phyloP scores from a whole-genome alignment of 192 early-diverging fungal genomes.

The Coemansia sp. region DNA sequence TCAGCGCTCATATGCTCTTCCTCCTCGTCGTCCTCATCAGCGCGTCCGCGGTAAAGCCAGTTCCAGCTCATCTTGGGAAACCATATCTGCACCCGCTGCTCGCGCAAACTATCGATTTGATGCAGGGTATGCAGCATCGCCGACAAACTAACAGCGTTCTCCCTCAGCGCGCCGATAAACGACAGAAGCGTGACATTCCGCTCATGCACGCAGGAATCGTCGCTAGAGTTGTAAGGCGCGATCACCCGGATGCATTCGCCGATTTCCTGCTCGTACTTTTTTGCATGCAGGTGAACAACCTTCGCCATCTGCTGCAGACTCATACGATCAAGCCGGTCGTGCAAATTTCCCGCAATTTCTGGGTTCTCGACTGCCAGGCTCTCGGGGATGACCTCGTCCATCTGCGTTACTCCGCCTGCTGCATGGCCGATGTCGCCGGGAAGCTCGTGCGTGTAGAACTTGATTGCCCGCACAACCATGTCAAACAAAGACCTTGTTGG shows the following conservation, averaged over 20 bases:
- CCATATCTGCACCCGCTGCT: slow-evolving; percentile 27
- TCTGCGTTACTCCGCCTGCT: not conserved
- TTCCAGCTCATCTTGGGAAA: slow-evolving; percentile 33
- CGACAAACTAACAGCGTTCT: slow-evolving; percentile 30
- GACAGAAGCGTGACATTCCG: slow-evolving; percentile 32
- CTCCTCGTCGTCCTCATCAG: slow-evolving; percentile 22
- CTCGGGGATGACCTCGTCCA: not conserved
- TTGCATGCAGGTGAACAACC: slow-evolving; percentile 18
- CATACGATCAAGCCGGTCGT: slow-evolving; percentile 12
- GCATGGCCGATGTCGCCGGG: not conserved
- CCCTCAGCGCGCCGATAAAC: slow-evolving; percentile 39
- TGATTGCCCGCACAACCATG: slow-evolving; percentile 14
- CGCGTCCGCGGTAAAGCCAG: slow-evolving; percentile 28
- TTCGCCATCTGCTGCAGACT: slow-evolving; percentile 23
- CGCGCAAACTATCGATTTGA: slow-evolving; percentile 16
- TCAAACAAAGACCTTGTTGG: slow-evolving; percentile 31
- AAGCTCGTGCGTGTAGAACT: not conserved
- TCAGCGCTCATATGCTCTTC: slow-evolving; percentile 17
- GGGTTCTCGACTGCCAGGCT: not conserved
- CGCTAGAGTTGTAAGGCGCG: slow-evolving; percentile 16
- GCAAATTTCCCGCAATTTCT: slow-evolving; percentile 1
- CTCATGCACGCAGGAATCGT: slow-evolving; percentile 18
- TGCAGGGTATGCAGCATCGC: slow-evolving; percentile 24
- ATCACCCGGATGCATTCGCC: slow-evolving; percentile 24
- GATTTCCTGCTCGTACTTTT: slow-evolving; percentile 24